Conservation (phyloP, 495 filamentous ascomycete genomes). For the Geopyxis carbonaria region DNA sequence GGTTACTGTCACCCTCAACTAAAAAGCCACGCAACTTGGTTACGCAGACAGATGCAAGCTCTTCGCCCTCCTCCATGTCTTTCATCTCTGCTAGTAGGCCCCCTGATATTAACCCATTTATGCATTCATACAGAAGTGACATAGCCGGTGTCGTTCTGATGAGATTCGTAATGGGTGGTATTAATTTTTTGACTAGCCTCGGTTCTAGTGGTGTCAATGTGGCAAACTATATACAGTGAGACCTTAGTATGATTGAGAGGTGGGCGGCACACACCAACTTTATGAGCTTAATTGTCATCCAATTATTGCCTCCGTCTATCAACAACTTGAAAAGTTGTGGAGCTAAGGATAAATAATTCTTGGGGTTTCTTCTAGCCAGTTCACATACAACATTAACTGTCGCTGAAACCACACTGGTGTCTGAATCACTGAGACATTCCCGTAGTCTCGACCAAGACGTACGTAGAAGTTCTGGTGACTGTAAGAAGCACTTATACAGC, state of each 20-base stretch:
- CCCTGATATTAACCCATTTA: slow-evolving; percentile 93
- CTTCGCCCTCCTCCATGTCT: slow-evolving; percentile 62
- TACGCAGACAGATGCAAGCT: slow-evolving; percentile 86
- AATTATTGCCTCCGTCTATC: slow-evolving; percentile 89
- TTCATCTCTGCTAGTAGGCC: slow-evolving; percentile 72
- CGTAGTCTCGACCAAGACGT: slow-evolving; percentile 94
- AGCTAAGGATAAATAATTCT: slow-evolving; percentile 83
- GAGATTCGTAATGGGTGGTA: slow-evolving; percentile 81
- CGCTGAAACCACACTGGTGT: slow-evolving; percentile 83
- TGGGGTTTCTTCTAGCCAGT: slow-evolving; percentile 78
- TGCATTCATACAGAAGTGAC: slow-evolving; percentile 94
- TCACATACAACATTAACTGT: slow-evolving; percentile 96
- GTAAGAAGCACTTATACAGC: slow-evolving; percentile 75
- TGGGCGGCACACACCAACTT: slow-evolving; percentile 46
- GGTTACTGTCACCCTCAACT: slow-evolving; percentile 78
- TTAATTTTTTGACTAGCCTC: slow-evolving; percentile 73
- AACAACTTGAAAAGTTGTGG: slow-evolving; percentile 82
- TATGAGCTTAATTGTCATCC: slow-evolving; percentile 99
- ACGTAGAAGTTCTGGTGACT: slow-evolving; percentile 84
- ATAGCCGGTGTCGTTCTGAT: slow-evolving; percentile 90
- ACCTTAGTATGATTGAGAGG: not conserved
- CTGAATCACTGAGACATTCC: slow-evolving; percentile 80
- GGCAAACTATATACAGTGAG: slow-evolving; percentile 51
- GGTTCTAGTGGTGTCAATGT: slow-evolving; percentile 87
- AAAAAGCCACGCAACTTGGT: slow-evolving; percentile 86